These are phyloP conservation scores for Stentor coeruleus DNA, from an alignment of 73 alveolate species.

Conservation along the genomic window DNA sequence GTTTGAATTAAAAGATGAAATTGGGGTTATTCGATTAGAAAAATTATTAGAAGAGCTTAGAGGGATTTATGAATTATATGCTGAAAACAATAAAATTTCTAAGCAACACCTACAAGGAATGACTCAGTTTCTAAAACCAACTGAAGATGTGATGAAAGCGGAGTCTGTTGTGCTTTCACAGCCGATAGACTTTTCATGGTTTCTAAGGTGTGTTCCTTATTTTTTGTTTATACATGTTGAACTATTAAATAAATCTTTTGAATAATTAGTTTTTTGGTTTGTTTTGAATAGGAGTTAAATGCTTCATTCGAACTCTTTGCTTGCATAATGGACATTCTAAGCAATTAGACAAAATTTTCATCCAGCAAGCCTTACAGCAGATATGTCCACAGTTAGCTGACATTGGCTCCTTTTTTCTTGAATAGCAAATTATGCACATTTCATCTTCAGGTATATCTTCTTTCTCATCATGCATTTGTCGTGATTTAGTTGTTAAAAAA, in stretches of 20 bases:
- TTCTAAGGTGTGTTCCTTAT: background rate
- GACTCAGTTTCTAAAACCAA: background rate
- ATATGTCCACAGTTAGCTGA: conserved; percentile 24
- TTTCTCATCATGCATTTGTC: too few species aligned
- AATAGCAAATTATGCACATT: conserved; percentile 15
- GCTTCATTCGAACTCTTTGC: background rate
- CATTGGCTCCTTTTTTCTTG: conserved; percentile 7
- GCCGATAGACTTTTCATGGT: background rate
- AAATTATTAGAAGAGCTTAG: background rate
- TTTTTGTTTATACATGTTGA: background rate
- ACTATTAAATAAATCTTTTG: background rate
- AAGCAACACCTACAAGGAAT: background rate
- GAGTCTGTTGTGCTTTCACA: background rate
- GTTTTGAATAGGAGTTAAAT: background rate
- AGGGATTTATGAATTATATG: background rate
- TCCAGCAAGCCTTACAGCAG: conserved; percentile 13
- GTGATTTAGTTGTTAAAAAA: too few species aligned
- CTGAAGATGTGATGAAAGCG: background rate
- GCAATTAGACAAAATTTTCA: background rate
- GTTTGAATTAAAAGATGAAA: background rate
- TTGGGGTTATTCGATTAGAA: background rate
- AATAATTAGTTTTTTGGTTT: too few species aligned
- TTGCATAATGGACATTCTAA: conserved; percentile 22
- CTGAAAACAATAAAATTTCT: background rate
- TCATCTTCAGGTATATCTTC: conserved; percentile 13